Evolutionary conservation across 2,329 filamentous ascomycete species (phyloP), one percentile per base, ranked within the genome.

Genomic region (Metarhizium robertsii): DNA sequence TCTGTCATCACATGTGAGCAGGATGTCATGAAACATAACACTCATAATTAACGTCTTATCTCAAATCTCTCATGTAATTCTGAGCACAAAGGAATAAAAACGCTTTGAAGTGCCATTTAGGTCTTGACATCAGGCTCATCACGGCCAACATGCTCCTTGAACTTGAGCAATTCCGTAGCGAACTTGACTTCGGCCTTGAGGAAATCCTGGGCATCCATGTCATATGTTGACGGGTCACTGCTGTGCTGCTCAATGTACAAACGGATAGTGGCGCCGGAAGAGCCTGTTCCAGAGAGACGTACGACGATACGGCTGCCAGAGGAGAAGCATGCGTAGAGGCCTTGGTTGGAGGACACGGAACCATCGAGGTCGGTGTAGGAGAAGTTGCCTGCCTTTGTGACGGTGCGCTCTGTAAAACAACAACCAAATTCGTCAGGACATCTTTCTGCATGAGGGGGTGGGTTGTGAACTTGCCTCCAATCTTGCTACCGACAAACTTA

Each of bases 311-410:
- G 88, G 76, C 90, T 96, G 60, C 92, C 92, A 57, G 95, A 92
- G 55, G 91, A 90, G 74, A 97, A 97, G 73, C 89, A 88, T 70
- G 92, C 88, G 69, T 89, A 99, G 64, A 99, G 85, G 61, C 94
- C 94, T 77, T 99, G 94, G 79, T 96, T 95, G 70, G 91, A 90
- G 67, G 90, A 88, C 54, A 97, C 90, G 61, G 90, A 96, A 59
- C 92, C 94, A 67, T 99, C 94, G n/a, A 99, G 85, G 69, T 99
- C 94, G 8, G 90, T 97, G 81, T 99, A 99, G 36, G 90, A 90
- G 74, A 99, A 99, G 80, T 99, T 92, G 62, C 92, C 94, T 6
- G 92, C 92, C 65, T 95, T 89, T 52, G 84, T 77, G 47, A 96
- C 90, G 67, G 90, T 95, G 70, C 88, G 88, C 61, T 79, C 81